Conservation (phyloP, 2,329 filamentous ascomycete genomes). For the Pyrenophora teres region DNA sequence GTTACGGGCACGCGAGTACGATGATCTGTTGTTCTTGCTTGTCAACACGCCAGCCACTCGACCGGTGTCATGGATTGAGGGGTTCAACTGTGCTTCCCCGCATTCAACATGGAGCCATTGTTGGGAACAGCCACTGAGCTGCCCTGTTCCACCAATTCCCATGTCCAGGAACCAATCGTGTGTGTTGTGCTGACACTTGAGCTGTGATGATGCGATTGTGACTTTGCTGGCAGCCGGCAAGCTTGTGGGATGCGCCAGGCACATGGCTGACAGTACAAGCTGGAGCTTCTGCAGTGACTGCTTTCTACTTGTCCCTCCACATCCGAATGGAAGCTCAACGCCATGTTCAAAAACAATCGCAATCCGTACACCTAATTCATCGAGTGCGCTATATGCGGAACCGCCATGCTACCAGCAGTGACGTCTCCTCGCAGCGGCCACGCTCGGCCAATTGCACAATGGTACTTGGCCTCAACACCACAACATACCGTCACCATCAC, state of each 20-base stretch:
- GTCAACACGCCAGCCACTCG: constrained; percentile 20
- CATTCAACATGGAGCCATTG: constrained; percentile 28
- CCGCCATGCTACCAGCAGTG: constrained; percentile 11
- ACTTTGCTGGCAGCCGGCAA: neutral
- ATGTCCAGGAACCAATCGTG: constrained; percentile 25
- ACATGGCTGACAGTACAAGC: neutral
- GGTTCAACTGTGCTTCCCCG: constrained; percentile 30
- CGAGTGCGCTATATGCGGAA: constrained; percentile 17
- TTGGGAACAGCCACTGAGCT: constrained; percentile 4
- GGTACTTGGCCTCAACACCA: constrained; percentile 5
- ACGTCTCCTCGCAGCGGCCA: constrained; percentile 11
- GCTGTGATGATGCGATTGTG: constrained; percentile 12
- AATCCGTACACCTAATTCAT: constrained; percentile 2
- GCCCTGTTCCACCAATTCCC: constrained; percentile 10
- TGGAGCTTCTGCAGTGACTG: constrained; percentile 10
- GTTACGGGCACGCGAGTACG: constrained; percentile 3
- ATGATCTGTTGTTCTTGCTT: constrained; percentile 8
- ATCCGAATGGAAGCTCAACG: neutral
- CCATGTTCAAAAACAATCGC: constrained; percentile 20
- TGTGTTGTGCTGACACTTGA: constrained; percentile 12
- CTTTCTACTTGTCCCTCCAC: neutral
- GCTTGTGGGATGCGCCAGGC: neutral
- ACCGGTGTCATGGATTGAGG: constrained; percentile 29
- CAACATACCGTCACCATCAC: constrained; percentile 1
- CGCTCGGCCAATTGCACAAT: constrained; percentile 6